Evolutionary conservation across 441 rosid species (phyloP), one percentile per base, ranked within the genome.

Genomic region (Melastoma candidum): DNA sequence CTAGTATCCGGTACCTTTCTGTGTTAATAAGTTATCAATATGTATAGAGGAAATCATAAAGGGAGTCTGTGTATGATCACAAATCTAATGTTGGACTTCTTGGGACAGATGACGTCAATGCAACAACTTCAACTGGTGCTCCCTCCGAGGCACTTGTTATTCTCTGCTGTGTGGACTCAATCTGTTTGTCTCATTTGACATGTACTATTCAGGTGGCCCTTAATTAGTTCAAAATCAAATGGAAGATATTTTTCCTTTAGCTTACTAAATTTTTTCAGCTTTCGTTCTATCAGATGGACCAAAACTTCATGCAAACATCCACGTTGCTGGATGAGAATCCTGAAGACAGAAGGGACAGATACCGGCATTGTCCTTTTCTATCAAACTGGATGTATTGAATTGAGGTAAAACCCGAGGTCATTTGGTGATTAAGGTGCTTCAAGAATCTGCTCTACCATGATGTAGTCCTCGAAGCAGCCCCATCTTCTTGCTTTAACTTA

Each of bases 371-470:
- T 84, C 63, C 59, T 90, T 48, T 68, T 90, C 53, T 86, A 79
- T 73, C 80, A 59, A 72, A 82, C 83, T 63, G 95, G 95, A 46
- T 74, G 59, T 25, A 71, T 90, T 67, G 97, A 90, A 68, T 76
- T 82, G 70, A 84, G 97, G 95, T 84, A 51, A 65, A 54, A 4
- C 41, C 41, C 1, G 41, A 32, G 41, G 41, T 8, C 41, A 32
- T 32, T 8, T 32, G 8, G 8, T 32, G 41, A 1, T 32, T 6
- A 4, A 6, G 6, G 41, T 32, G 7, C 41, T 32, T 32, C 41
- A 32, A 48, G 41, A 44, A 51, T 44, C 47, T 47, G 53, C 59
- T 17, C 51, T 46, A 4, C 10, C 89, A 84, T 60, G 82, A 84
- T 67, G 69, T 75, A 69, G 83, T 76, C 60, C 75, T 86, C 54